phyloP scores from a whole-genome alignment of 441 rosid species.

The Populus hybrid region DNA sequence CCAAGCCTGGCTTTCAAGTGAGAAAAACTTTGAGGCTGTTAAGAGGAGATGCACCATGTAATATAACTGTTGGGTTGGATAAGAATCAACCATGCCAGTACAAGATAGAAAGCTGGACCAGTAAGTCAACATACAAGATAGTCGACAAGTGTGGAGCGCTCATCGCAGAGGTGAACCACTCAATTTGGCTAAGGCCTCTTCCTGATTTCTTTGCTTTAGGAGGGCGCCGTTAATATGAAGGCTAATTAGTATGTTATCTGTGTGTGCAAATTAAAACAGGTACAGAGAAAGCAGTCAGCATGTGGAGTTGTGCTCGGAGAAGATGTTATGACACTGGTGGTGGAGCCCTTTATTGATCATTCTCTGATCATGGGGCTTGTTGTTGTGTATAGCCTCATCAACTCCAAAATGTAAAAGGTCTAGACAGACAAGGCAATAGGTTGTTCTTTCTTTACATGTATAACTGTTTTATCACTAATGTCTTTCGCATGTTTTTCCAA shows the following conservation, averaged over 20 bases:
- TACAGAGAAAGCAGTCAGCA: constrained; percentile 44
- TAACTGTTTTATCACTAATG: background rate
- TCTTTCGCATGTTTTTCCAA: background rate
- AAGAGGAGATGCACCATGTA: constrained; percentile 20
- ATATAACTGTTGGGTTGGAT: constrained; percentile 24
- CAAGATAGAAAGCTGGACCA: constrained; percentile 26
- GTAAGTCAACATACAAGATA: constrained; percentile 32
- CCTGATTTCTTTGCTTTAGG: background rate
- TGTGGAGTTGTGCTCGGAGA: constrained; percentile 45
- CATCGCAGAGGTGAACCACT: constrained; percentile 42
- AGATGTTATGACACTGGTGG: constrained; percentile 53
- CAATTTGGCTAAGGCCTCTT: background rate
- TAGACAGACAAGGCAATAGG: background rate
- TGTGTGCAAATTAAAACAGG: constrained; percentile 18
- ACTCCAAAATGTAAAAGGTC: constrained; percentile 28
- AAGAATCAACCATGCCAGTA: constrained; percentile 24
- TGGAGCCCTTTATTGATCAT: constrained; percentile 50
- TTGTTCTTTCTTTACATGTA: background rate
- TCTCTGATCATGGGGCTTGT: constrained; percentile 49
- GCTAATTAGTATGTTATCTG: background rate
- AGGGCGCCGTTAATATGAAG: background rate
- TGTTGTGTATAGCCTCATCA: constrained; percentile 43
- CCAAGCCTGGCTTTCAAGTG: constrained; percentile 38
- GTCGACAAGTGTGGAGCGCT: constrained; percentile 33
- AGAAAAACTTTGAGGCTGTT: constrained; percentile 30